A percentile compares a stretch with the other conserved stretches of the same genome.
Evolutionary conservation across 352 stramenopile genomes (phyloP).

Genomic region (Plasmopara viticola): DNA sequence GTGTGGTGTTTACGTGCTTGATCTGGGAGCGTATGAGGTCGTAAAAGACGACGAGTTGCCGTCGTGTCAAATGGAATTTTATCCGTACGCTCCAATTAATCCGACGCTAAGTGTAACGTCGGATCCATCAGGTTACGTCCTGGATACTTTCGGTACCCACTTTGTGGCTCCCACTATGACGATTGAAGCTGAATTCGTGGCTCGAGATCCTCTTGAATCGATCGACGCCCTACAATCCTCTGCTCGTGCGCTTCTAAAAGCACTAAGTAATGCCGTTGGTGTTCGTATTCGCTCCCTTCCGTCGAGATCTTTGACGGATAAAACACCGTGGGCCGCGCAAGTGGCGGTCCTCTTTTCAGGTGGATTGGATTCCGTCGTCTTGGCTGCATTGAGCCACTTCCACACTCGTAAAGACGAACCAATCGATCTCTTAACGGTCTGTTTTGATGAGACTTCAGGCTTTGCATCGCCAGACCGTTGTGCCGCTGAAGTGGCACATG

Average conservation of each 20-base stretch:
- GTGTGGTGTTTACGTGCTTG: slow-evolving; percentile 68
- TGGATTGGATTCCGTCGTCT: slow-evolving; percentile 93
- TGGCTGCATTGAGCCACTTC: slow-evolving; percentile 87
- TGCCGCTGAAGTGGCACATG: slow-evolving; percentile 72
- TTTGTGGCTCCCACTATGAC: slow-evolving; percentile 19
- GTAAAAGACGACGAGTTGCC: background rate
- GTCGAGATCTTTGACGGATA: background rate
- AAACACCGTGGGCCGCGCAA: slow-evolving; percentile 3
- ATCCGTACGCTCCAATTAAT: slow-evolving; percentile 30
- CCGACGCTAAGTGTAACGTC: background rate
- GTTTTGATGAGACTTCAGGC: slow-evolving; percentile 73
- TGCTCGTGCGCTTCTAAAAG: slow-evolving; percentile 40
- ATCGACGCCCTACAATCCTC: slow-evolving; percentile 24
- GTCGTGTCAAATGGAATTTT: slow-evolving; percentile 27
- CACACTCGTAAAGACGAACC: slow-evolving; percentile 47
- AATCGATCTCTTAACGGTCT: slow-evolving; percentile 94
- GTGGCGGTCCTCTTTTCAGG: slow-evolving; percentile 95
- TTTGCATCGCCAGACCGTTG: slow-evolving; percentile 88
- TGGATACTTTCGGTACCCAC: slow-evolving; percentile 30
- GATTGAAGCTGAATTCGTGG: background rate
- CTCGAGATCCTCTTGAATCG: background rate
- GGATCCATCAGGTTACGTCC: background rate
- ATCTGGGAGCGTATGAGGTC: slow-evolving; percentile 19
- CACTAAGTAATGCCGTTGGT: slow-evolving; percentile 76
- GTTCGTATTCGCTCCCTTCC: slow-evolving; percentile 71